A percentile compares a stretch with the other conserved stretches of the same genome.
Evolutionary conservation across 305 asterid genomes (phyloP).

Genomic region (Lippia alba): DNA sequence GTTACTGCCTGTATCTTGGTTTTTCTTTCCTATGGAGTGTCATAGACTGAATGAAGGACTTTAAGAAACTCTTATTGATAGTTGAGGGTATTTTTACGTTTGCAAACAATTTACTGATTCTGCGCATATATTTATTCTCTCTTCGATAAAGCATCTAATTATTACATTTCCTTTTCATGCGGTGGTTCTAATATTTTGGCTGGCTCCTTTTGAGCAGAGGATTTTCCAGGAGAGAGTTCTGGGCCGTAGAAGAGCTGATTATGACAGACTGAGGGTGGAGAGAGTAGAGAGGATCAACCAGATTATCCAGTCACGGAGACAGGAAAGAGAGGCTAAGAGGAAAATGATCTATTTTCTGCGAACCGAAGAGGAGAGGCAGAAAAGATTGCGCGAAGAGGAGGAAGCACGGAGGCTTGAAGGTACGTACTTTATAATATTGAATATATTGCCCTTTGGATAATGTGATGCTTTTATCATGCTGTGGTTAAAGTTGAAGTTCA

Average conservation of each 20-base stretch:
- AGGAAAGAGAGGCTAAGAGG: constrained; percentile 75
- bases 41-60: background rate
- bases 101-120: background rate
- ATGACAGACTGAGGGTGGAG: constrained; percentile 59
- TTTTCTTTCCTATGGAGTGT: background rate
- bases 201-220: constrained; percentile 45
- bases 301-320: constrained; percentile 61
- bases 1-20: background rate
- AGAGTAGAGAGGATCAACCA: constrained; percentile 61
- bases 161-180: background rate
- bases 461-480: background rate
- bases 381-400: constrained; percentile 80
- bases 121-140: constrained; percentile 4
- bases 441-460: background rate
- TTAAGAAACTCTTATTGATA: too few species aligned
- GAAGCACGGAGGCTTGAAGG: constrained; percentile 93
- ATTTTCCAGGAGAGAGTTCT: constrained; percentile 68
- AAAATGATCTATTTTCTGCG: constrained; percentile 71
- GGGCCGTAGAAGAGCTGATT: constrained; percentile 62
- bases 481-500: background rate
- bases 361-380: constrained; percentile 79
- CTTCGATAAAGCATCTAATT: background rate
- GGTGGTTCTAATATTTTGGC: background rate
- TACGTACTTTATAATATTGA: constrained; percentile 46
- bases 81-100: background rate